phyloP scores from a whole-genome alignment of 2,329 filamentous ascomycete genomes.

The Penicillium sumatraense region DNA sequence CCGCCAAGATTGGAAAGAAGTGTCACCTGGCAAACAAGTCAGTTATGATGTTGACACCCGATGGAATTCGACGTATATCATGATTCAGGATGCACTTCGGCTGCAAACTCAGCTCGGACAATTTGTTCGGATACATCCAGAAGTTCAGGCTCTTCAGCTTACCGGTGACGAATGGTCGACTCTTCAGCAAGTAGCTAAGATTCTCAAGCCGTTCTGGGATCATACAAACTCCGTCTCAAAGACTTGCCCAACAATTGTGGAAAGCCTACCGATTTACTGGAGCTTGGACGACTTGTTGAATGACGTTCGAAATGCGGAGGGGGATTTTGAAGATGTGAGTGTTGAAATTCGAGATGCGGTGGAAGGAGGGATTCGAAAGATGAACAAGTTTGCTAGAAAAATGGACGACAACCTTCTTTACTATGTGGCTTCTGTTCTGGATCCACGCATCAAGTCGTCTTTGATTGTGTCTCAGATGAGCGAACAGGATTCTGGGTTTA shows the following conservation, averaged over 20 bases:
- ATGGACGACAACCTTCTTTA: too few relatives aligned
- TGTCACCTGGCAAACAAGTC: conserved; percentile 8
- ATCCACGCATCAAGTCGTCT: conserved; percentile 14
- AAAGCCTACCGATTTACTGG: conserved; percentile 9
- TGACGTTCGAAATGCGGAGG: conserved; percentile 4
- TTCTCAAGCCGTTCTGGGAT: conserved; percentile 9
- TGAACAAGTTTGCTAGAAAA: conserved; percentile 11
- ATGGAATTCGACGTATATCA: conserved; percentile 9
- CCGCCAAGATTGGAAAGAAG: conserved; percentile 9
- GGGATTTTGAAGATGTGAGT: conserved; percentile 6
- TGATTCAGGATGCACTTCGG: neutral
- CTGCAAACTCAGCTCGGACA: conserved; percentile 2
- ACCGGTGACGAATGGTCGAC: conserved; percentile 7
- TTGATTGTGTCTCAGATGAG: too few relatives aligned
- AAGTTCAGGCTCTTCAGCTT: too few relatives aligned
- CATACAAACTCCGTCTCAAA: conserved; percentile 6
- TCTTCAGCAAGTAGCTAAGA: conserved; percentile 5
- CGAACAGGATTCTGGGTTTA: neutral
- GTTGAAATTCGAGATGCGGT: conserved; percentile 9
- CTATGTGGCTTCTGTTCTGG: conserved; percentile 6
- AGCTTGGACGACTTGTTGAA: conserved; percentile 11
- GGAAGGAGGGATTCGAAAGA: conserved; percentile 7
- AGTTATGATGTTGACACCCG: conserved; percentile 9
- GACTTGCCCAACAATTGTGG: conserved; percentile 8
- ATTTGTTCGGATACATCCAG: too few relatives aligned